A percentile compares a stretch with the other conserved stretches of the same genome.
Evolutionary conservation across 1,139 yeast species (phyloP).

Genomic region (Hansenula sp.): DNA sequence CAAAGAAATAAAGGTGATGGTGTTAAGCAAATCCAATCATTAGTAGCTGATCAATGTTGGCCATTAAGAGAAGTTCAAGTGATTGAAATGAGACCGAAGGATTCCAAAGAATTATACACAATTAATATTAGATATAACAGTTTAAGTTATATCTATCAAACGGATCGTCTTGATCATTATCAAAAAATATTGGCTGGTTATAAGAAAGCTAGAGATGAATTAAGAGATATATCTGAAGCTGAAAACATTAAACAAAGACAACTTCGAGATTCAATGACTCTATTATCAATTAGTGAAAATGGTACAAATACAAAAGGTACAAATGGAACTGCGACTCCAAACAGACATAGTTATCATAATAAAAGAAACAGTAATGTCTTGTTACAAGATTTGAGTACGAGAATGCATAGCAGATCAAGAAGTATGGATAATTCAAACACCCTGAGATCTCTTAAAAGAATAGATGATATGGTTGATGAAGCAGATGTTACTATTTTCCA

Average conservation of each 20-base stretch:
- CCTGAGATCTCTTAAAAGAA: slow-evolving; percentile 39
- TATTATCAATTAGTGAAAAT: slow-evolving; percentile 35
- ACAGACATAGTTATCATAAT: slow-evolving; percentile 9
- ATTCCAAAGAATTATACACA: slow-evolving; percentile 30
- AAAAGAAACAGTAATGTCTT: slow-evolving; percentile 25
- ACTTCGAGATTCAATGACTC: slow-evolving; percentile 39
- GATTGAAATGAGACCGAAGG: slow-evolving; percentile 31
- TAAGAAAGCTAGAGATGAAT: slow-evolving; percentile 61
- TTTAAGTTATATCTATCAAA: slow-evolving; percentile 48
- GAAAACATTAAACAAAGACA: slow-evolving; percentile 41
- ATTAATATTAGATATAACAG: slow-evolving; percentile 45
- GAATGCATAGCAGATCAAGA: slow-evolving; percentile 52
- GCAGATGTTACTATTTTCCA: slow-evolving; percentile 65
- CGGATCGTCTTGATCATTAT: slow-evolving; percentile 21
- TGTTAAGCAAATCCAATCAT: slow-evolving; percentile 27
- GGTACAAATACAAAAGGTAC: slow-evolving; percentile 6
- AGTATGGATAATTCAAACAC: slow-evolving; percentile 39
- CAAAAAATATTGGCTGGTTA: slow-evolving; percentile 52
- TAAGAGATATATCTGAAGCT: slow-evolving; percentile 37
- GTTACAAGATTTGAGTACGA: slow-evolving; percentile 47
- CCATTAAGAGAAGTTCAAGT: slow-evolving; percentile 60
- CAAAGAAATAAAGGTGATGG: slow-evolving; percentile 22
- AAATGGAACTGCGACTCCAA: slow-evolving; percentile 6
- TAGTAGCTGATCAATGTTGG: slow-evolving; percentile 79
- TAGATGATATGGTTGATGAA: slow-evolving; percentile 63